Base-by-base conservation (phyloP, 2,329 filamentous ascomycete species). In the Fonsecaea pedrosoi region DNA sequence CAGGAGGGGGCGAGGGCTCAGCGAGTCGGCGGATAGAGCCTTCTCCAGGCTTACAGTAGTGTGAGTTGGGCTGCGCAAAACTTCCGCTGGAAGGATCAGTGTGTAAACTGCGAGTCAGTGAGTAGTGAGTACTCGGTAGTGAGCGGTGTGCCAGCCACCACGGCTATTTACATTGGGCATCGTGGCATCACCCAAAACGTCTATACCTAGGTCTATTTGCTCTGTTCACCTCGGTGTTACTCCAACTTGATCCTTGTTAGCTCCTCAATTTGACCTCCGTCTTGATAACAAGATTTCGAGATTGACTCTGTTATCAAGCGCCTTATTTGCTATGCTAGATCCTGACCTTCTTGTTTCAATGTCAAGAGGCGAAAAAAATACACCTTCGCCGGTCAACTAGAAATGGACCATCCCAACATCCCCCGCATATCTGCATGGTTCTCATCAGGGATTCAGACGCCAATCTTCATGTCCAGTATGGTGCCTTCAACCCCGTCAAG, bases 401-500 rank as follows among this genome's bases (percentile, higher is more conserved):
- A 5, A 50, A 50, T 13, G 18, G 21, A n/a, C 25, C 45, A 15
- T 25, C 21, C 10, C 45, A 50, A 50, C 57, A 37, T 60, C 42
- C 32, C 42, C 4, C 7, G 45, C 34, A 32, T 54, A n/a, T 61
- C 59, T 32, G 48, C 59, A 53, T 54, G n/a, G 32, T 50, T 61
- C 48, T n/a, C 38, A 25, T 54, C 48, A 54, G 45, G 30, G 30
- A 15, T 18, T 54, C 34, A 40, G n/a, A 37, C 38, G 10, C 40
- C n/a, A 18, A 50, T 50, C 40, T 53, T 69, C 64, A 71, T 62
- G 68, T 82, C 81, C 81, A 82, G 71, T 82, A 82, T 21, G 80
- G 78, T 35, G 80, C 77, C 57, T 80, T 80, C 68, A 83, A 74
- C 32, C 80, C 80, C 4, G 81, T 78, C 72, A 83, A 74, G 71